Conservation (phyloP, 306 rosid genomes). For the Ammopiptanthus mongolicus region DNA sequence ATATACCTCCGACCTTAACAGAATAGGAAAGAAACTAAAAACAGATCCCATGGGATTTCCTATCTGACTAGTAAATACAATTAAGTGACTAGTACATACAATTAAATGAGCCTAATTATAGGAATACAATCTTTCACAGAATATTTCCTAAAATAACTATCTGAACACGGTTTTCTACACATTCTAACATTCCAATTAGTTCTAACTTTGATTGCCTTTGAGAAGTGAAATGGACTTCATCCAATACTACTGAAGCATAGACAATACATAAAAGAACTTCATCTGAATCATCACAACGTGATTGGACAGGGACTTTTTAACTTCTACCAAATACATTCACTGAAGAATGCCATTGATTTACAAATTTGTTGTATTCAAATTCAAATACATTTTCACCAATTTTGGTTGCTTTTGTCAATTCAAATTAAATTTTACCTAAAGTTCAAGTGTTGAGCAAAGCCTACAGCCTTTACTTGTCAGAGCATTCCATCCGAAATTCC, state of each 20-base stretch:
- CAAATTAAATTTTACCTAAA: conserved; percentile 7
- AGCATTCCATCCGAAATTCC: not conserved
- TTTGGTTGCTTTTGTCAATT: not conserved
- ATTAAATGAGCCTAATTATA: not conserved
- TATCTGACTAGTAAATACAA: not conserved
- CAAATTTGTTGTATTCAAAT: conserved; percentile 1
- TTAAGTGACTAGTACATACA: not conserved
- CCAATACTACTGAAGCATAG: not conserved
- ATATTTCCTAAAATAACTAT: not conserved
- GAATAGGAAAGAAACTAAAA: not conserved
- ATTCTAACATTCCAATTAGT: not conserved
- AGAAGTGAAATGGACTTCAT: not conserved
- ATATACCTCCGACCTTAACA: not conserved
- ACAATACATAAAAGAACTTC: not conserved
- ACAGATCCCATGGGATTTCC: not conserved
- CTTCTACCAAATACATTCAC: conserved; percentile 1
- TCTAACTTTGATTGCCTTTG: not conserved
- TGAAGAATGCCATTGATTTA: not conserved
- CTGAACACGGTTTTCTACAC: not conserved
- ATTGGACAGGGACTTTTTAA: not conserved
- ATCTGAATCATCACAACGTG: not conserved
- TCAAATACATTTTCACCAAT: not conserved
- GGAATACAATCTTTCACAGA: not conserved
- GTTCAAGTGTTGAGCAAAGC: not conserved
- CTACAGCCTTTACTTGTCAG: not conserved